These are phyloP conservation scores for Pythium diclinum DNA, from an alignment of 352 stramenopile genomes.

Conservation along the genomic window DNA sequence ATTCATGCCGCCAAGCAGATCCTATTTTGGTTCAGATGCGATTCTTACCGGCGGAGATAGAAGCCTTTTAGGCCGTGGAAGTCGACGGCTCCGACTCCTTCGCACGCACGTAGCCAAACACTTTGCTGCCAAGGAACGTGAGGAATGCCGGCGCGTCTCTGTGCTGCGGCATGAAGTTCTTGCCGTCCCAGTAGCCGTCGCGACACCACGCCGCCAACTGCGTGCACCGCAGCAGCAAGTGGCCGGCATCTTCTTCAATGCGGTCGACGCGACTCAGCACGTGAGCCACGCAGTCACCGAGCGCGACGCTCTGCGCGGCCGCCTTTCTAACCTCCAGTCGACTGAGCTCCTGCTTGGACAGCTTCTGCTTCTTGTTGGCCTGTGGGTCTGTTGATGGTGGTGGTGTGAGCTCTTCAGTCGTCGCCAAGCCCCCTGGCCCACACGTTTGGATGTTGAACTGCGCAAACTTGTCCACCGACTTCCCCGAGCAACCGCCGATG, in stretches of 20 bases:
- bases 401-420: neutral
- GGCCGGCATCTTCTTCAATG: conserved; percentile 61
- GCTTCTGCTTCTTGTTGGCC: conserved; percentile 44
- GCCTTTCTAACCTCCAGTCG: conserved; percentile 34
- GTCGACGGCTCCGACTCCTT: neutral
- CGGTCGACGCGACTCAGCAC: conserved; percentile 65
- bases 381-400: conserved; percentile 9
- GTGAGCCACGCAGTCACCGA: conserved; percentile 60
- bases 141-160: conserved; percentile 43
- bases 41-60: neutral
- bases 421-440: conserved; percentile 34
- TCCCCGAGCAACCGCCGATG: conserved; percentile 61
- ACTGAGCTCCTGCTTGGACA: conserved; percentile 59
- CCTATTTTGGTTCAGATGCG: neutral
- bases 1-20: neutral
- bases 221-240: conserved; percentile 65
- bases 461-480: conserved; percentile 59
- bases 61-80: neutral
- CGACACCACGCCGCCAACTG: conserved; percentile 59
- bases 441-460: conserved; percentile 46
- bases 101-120: conserved; percentile 61
- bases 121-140: conserved; percentile 82
- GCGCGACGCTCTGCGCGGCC: conserved; percentile 34
- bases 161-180: conserved; percentile 61
- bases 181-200: conserved; percentile 75